Percentiles rank a stretch among this genome's conserved stretches.
Evolutionary conservation across 345 rosid genomes (phyloP).

Genomic region (Eucalyptus regnans): DNA sequence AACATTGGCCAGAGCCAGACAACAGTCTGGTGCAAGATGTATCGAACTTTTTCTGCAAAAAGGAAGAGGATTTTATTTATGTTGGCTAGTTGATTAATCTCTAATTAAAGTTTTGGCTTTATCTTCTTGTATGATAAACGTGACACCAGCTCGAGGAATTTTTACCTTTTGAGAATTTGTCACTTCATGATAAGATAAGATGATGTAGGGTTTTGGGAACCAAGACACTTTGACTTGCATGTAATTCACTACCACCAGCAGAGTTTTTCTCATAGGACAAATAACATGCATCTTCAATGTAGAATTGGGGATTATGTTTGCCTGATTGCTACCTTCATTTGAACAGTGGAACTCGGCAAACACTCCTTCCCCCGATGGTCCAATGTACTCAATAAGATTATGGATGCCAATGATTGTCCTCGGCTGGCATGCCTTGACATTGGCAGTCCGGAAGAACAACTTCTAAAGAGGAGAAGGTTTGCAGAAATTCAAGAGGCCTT

Average conservation of each 20-base stretch:
- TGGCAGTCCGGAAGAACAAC: conserved; percentile 35
- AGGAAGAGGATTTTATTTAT: no score
- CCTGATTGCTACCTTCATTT: neutral
- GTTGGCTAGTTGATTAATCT: no score
- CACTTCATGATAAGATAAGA: neutral
- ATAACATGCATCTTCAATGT: neutral
- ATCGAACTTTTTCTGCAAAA: no score
- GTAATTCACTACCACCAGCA: neutral
- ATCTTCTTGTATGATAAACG: neutral
- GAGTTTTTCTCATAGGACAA: neutral
- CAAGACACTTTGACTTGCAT: neutral
- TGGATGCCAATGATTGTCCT: conserved; percentile 52
- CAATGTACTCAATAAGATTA: conserved; percentile 47
- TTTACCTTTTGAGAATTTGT: neutral
- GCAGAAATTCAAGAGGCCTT: conserved; percentile 52
- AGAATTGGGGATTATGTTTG: neutral
- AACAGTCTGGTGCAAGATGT: no score
- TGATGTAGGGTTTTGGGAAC: neutral
- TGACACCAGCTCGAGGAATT: neutral
- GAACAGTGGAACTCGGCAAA: conserved; percentile 56
- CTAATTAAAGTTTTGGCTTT: no score
- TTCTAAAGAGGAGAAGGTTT: conserved; percentile 41
- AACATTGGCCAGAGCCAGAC: no score
- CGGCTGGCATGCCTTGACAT: conserved; percentile 43
- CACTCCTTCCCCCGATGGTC: conserved; percentile 74